Conservation (phyloP, 345 rosid species). For the Carallia brachiata region DNA sequence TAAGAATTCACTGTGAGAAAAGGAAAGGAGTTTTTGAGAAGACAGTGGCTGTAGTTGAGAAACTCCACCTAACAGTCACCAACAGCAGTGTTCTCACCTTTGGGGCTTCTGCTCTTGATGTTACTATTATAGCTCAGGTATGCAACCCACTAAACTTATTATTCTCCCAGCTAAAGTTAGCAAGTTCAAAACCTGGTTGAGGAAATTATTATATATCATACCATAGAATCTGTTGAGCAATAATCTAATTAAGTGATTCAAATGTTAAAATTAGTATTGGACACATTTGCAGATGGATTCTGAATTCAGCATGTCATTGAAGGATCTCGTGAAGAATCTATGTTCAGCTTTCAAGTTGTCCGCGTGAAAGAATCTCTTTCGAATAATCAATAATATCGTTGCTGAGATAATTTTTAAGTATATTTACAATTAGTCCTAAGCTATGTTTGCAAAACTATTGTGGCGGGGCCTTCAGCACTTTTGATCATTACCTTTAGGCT, state of each 20-base stretch:
- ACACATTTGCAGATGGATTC: constrained; percentile 55
- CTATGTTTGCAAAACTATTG: constrained; percentile 1
- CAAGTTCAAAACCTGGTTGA: no score
- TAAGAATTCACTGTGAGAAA: constrained; percentile 77
- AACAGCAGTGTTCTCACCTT: constrained; percentile 68
- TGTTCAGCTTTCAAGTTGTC: constrained; percentile 43
- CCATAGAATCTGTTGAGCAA: no score
- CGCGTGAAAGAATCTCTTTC: constrained; percentile 35
- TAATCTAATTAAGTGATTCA: no score
- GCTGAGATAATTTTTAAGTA: constrained; percentile 5
- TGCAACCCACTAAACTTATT: neutral
- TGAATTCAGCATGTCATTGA: constrained; percentile 57
- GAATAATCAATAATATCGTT: no score
- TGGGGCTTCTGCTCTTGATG: constrained; percentile 61
- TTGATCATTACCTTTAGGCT: constrained; percentile 29
- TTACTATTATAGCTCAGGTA: constrained; percentile 78
- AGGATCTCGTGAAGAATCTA: constrained; percentile 68
- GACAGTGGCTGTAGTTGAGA: constrained; percentile 63
- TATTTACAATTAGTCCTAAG: neutral
- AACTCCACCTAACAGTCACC: constrained; percentile 44
- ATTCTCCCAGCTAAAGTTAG: no score
- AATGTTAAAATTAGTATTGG: no score
- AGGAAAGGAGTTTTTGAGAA: constrained; percentile 59
- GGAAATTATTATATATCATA: no score
- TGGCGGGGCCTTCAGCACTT: constrained; percentile 28